phyloP scores from a whole-genome alignment of 176 grass and related monocot genomes.

The Raddia guianensis region DNA sequence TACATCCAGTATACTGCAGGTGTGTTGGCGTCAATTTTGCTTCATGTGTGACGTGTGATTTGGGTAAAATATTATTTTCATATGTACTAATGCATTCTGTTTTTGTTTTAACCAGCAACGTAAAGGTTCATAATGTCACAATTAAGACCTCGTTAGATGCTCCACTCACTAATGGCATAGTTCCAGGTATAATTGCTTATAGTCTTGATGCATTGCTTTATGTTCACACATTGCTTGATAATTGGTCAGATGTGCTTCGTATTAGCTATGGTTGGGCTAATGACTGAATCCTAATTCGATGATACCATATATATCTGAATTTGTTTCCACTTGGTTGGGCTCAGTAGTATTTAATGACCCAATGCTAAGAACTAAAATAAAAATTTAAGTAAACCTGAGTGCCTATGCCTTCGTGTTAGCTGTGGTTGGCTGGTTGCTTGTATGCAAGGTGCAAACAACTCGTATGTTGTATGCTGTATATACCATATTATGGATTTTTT shows the following conservation, averaged over 20 bases:
- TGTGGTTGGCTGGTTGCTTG: not conserved
- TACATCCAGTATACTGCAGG: slow-evolving; percentile 87
- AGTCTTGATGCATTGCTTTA: not conserved
- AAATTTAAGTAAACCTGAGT: not conserved
- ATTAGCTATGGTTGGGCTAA: not conserved
- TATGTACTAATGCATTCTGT: slow-evolving; percentile 17
- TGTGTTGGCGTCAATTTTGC: slow-evolving; percentile 32
- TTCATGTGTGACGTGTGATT: slow-evolving; percentile 23
- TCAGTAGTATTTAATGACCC: not conserved
- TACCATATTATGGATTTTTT: not conserved
- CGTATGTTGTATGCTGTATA: not conserved
- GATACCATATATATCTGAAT: not conserved
- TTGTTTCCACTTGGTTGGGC: not conserved
- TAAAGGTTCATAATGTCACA: slow-evolving; percentile 72
- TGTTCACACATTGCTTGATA: slow-evolving; percentile 17
- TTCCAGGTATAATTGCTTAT: slow-evolving; percentile 58
- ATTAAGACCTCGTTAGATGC: slow-evolving; percentile 66
- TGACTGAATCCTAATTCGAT: not conserved
- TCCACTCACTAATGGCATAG: slow-evolving; percentile 78
- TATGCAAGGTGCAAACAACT: slow-evolving; percentile 20
- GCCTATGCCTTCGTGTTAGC: slow-evolving; percentile 4
- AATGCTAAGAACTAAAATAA: slow-evolving; percentile 8
- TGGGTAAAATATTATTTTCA: slow-evolving; percentile 4
- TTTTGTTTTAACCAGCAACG: slow-evolving; percentile 61
- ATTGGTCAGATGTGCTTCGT: not conserved